Base-by-base conservation (phyloP, 306 rosid genomes). In the Alnus glutinosa region DNA sequence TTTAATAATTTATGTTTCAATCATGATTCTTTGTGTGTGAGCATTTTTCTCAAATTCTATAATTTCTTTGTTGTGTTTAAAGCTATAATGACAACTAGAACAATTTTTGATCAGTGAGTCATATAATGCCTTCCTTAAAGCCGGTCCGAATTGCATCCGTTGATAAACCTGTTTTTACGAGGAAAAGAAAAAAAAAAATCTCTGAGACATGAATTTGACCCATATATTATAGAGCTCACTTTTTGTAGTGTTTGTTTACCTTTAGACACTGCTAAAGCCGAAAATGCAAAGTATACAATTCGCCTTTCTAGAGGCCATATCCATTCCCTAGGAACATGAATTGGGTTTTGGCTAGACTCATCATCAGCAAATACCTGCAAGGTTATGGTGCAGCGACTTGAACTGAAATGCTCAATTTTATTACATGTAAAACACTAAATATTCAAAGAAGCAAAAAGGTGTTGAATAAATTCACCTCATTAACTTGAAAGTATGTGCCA, bases 401-500 rank as follows among this genome's bases (percentile, higher is more conserved):
- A 63, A 30, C 42, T 12, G 34, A 36, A 63, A 9, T 12, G 46
- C 69, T 34, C n/a, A 32, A 23, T 46, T 39, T 16, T 15, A 68
- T 3, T 77, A 12, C 3, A 39, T 62, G 23, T 39, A 2, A 59
- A 54, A 67, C 6, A 48, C 2, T 6, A 57, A 42, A 42, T 1
- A 47, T 5, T 12, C 4, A 15, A 16, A 11, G 16, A 2, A 42
- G 47, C 36, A 68, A 44, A 11, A 18, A n/a, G 18, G 19, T 8
- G 32, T 47, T 58, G 11, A 74, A 15, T 18, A 32, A 71, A 5
- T 63, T 83, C 36, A 93, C 98, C 92, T 93, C 94, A 18, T 91
- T 93, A n/a, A 85, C 82, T 86, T 93, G 97, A 77, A 93, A 91
- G 54, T 93, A 93, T 46, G 98, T 91, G 74, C 94, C 97, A 3